Conservation (phyloP, 116 monocot species). For the Dioscorea cayenensis region DNA sequence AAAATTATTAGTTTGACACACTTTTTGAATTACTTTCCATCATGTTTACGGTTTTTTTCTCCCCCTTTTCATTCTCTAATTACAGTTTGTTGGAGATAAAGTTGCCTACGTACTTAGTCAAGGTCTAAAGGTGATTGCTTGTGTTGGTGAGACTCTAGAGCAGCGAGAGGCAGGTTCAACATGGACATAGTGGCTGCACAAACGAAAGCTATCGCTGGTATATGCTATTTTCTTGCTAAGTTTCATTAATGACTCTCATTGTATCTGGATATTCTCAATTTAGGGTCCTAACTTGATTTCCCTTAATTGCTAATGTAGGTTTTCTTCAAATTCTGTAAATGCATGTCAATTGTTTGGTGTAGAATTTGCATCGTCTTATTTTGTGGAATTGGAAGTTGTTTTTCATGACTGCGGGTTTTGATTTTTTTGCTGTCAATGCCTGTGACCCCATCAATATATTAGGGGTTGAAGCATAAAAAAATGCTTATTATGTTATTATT, state of each 20-base stretch:
- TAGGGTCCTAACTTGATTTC: neutral
- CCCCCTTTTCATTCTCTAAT: neutral
- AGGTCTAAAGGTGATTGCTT: conserved; percentile 87
- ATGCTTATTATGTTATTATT: too few relatives aligned
- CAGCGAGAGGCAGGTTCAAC: conserved; percentile 74
- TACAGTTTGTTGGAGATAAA: conserved; percentile 76
- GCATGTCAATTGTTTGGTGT: too few relatives aligned
- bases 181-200: conserved; percentile 88
- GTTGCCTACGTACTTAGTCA: conserved; percentile 76
- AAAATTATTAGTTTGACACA: neutral
- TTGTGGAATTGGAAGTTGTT: too few relatives aligned
- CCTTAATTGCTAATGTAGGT: too few relatives aligned
- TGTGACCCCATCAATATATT: too few relatives aligned
- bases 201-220: conserved; percentile 79
- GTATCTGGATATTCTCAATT: neutral
- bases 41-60: neutral
- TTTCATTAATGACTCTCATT: neutral
- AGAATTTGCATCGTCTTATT: too few relatives aligned
- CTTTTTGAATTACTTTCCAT: neutral
- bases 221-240: too few relatives aligned
- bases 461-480: too few relatives aligned
- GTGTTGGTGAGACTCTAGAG: conserved; percentile 86
- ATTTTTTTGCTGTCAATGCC: too few relatives aligned
- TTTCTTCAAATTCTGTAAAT: too few relatives aligned
- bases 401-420: too few relatives aligned